phyloP scores from a whole-genome alignment of 768 basidiomycete genomes.

The Lanmaoa pseudosensibilis region DNA sequence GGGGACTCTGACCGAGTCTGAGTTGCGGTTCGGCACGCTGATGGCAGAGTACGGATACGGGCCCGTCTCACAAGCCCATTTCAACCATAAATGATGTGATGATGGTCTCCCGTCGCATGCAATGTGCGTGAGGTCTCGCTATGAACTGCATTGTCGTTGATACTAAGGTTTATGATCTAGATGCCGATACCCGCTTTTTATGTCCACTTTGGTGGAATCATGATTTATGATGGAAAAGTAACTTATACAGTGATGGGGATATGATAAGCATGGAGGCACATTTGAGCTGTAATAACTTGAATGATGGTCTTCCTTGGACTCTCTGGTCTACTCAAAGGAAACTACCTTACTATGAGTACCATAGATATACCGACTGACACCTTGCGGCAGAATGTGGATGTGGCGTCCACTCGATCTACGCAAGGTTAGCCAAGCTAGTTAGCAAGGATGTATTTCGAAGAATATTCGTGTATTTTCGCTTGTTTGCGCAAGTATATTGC shows the following conservation, averaged over 20 bases:
- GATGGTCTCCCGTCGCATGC: background rate
- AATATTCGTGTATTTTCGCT: background rate
- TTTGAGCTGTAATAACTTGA: background rate
- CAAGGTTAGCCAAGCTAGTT: slow-evolving; percentile 2
- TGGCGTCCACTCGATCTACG: too few relatives aligned
- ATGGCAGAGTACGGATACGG: slow-evolving; percentile 1
- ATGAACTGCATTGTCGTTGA: background rate
- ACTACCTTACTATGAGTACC: background rate
- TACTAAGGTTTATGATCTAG: background rate
- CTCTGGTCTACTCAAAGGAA: background rate
- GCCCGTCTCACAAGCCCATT: background rate
- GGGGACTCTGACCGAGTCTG: background rate
- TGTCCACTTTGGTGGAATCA: background rate
- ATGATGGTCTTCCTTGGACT: background rate
- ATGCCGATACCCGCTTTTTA: background rate
- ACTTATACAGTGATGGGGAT: background rate
- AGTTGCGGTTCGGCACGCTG: background rate
- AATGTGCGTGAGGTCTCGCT: background rate
- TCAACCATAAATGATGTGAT: background rate
- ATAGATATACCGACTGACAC: too few relatives aligned
- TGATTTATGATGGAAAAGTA: background rate
- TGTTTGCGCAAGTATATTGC: slow-evolving; percentile 1
- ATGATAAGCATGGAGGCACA: background rate
- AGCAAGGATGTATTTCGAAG: background rate
- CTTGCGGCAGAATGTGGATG: too few relatives aligned